phyloP scores from a whole-genome alignment of 2,329 filamentous ascomycete genomes.

The Corinectria fuckeliana region DNA sequence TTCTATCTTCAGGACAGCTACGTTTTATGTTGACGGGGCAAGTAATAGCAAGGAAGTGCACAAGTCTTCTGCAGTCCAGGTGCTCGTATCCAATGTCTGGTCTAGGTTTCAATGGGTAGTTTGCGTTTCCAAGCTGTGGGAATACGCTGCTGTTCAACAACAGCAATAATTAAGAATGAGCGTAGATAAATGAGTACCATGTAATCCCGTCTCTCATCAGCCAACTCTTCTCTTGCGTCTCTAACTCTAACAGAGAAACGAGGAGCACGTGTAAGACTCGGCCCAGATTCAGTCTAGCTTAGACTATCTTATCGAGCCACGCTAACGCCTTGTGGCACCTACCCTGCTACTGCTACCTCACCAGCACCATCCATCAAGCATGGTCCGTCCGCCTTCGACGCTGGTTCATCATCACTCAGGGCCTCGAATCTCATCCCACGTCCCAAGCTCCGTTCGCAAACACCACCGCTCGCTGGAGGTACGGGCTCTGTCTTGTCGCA shows the following conservation, averaged over 20 bases:
- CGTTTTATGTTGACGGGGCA: too few relatives aligned
- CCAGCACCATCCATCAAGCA: constrained; percentile 6
- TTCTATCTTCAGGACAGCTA: too few relatives aligned
- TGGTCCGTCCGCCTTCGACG: constrained; percentile 7
- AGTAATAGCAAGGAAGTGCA: too few relatives aligned
- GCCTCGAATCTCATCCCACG: background rate
- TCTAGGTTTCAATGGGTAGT: too few relatives aligned
- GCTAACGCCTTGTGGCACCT: constrained; percentile 16
- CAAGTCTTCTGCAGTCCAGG: too few relatives aligned
- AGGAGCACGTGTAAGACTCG: constrained; percentile 12
- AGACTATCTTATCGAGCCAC: constrained; percentile 18
- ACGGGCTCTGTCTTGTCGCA: background rate
- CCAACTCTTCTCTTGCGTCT: background rate
- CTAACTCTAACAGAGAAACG: background rate
- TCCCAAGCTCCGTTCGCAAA: constrained; percentile 15
- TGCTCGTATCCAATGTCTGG: too few relatives aligned
- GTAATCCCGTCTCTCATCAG: background rate
- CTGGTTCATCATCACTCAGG: constrained; percentile 15
- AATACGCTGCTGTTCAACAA: too few relatives aligned
- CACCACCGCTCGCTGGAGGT: background rate
- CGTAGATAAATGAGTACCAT: too few relatives aligned
- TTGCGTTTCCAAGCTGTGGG: too few relatives aligned
- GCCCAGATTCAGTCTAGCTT: constrained; percentile 14
- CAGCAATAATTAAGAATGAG: too few relatives aligned
- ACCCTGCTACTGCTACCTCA: too few relatives aligned